Evolutionary conservation across 169 alveolate genomes (phyloP), one percentile per base, ranked within the genome.

Genomic region (Plasmodium gallinaceum): DNA sequence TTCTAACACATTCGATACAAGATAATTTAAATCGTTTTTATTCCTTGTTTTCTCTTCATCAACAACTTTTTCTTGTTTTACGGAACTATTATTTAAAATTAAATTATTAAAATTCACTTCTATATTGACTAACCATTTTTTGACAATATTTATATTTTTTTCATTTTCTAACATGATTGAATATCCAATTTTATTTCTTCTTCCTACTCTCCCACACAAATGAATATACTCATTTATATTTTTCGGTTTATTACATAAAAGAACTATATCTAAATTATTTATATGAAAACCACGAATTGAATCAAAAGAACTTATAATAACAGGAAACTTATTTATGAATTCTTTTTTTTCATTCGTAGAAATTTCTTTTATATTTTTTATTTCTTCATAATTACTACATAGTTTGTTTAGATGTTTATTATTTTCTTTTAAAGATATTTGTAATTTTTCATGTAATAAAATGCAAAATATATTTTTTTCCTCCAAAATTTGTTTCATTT

Each of bases 241-340:
- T 52, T 52, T 68, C 9, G 91, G 91, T 37, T 71, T 83, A 57
- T 71, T 83, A 72, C 91, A 83, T 61, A 83, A 54, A 26, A 83
- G 26, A 54, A 83, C 91, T 12, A 83, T 54, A 42, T 83, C 91
- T 68, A 83, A 45, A 26, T 83, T 52, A 45, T 83, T 83, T 68
- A 83, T 83, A 24, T 83, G 91, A 57, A 83, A 83, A 6, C 91
- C 91, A 0, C 91, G 91, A 68, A 83, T 83, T 18, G 60, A 43
- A 16, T 83, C 91, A 83, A 83, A 83, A 20, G 91, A 83, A 42
- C 91, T 83, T n/a, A 83, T 83, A 68, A 83, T 68, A 22, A 83
- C 18, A 12, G 91, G 91, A 65, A 39, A 83, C 32, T 83, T 83
- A 57, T 83, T 83, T 83, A 69, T 54, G 26, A 66, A 68, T 64